phyloP scores from a whole-genome alignment of 2,329 filamentous ascomycete genomes.

The Colletotrichum caudatum region DNA sequence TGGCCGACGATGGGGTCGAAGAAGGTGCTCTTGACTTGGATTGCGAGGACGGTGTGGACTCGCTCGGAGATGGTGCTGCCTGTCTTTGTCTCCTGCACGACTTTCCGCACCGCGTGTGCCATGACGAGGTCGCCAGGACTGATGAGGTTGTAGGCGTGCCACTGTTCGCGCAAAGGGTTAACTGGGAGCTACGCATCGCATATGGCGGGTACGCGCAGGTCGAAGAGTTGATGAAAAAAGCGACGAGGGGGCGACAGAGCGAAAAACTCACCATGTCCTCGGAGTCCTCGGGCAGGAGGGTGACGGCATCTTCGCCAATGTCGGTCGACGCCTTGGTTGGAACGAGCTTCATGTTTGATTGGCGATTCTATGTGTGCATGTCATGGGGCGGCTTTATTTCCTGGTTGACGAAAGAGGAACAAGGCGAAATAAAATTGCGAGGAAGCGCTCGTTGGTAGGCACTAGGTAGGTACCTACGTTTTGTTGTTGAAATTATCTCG shows the following conservation, averaged over 20 bases:
- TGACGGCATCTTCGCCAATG: slow-evolving; percentile 56
- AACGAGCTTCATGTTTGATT: slow-evolving; percentile 53
- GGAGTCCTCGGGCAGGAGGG: slow-evolving; percentile 58
- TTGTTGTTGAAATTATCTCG: slow-evolving; percentile 28
- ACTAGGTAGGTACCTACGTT: not conserved
- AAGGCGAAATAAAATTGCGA: not conserved
- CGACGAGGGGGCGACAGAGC: not conserved
- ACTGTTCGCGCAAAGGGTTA: slow-evolving; percentile 50
- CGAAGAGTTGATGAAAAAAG: not conserved
- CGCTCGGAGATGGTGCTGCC: slow-evolving; percentile 63
- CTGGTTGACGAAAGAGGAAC: not conserved
- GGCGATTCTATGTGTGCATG: not conserved
- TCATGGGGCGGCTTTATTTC: too few species aligned
- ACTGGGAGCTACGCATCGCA: not conserved
- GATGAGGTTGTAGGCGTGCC: slow-evolving; percentile 73
- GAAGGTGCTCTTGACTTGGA: slow-evolving; percentile 68
- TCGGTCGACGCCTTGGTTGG: slow-evolving; percentile 53
- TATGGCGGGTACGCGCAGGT: not conserved
- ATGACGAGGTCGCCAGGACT: slow-evolving; percentile 64
- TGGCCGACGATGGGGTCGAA: slow-evolving; percentile 68
- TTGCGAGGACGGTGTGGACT: slow-evolving; percentile 69
- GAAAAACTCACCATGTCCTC: slow-evolving; percentile 58
- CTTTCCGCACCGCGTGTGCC: slow-evolving; percentile 68
- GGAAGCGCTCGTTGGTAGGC: not conserved
- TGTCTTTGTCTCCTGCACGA: slow-evolving; percentile 60